Base-by-base conservation (phyloP, 495 filamentous ascomycete genomes). In the Monascus purpureus region DNA sequence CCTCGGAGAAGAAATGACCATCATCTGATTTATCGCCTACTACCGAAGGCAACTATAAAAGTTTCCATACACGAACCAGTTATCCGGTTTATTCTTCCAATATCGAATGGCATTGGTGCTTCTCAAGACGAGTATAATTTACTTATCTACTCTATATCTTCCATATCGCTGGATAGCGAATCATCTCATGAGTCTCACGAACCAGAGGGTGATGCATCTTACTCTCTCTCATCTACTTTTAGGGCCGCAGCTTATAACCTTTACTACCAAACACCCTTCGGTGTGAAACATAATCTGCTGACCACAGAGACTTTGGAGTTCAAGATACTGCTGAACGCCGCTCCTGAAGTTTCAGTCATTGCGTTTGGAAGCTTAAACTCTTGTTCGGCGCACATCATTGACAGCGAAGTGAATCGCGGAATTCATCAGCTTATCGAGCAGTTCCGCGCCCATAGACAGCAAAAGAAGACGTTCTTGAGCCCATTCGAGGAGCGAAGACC, bases 161-260 rank as follows among this genome's bases (percentile, higher is more conserved):
- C 87, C 0, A 74, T 96, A 19, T 87, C 85, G 0, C 57, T 95
- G 17, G 92, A 96, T 45, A 66, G 87, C 13, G 90, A 99, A 46
- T 95, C 90, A 3, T 92, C 82, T 8, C 90, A 99, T 57, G 92
- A 87, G 3, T 92, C 82, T 8, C 90, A 99, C 57, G 92, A 87
- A 13, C 66, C 77, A 4, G 77, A 80, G 28, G 85, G 79, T 22
- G 80, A 93, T 8, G 60, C 79, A 4, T 82, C 93, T 45, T 99
- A 99, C 50, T 77, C 79, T 13, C 60, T 99, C 7, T 72, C 73
- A 6, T 82, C 85, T 1, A 78, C 79, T 7, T 75, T 90, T 47
- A 72, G 92, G 25, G 62, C 95, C 27, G 74, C 81, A 32, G 82
- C 82, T 2, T 86, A 99, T 46, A 74, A 90, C 41, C 68, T 99